phyloP scores from a whole-genome alignment of 2,329 filamentous ascomycete species.

The Trichoderma asperellum region DNA sequence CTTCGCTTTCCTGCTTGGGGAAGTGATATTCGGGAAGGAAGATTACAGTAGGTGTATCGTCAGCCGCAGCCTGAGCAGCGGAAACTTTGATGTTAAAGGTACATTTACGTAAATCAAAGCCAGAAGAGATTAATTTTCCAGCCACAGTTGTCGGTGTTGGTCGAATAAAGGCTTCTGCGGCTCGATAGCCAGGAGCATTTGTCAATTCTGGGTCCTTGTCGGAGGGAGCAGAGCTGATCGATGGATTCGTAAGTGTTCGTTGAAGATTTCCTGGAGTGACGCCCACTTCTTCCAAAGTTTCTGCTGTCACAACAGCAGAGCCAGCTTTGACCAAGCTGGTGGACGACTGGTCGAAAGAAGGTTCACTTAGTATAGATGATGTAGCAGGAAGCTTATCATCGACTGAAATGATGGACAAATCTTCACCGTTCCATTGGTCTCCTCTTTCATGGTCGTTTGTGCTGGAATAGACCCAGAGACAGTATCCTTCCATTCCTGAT shows the following conservation, averaged over 20 bases:
- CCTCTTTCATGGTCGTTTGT: constrained; percentile 87
- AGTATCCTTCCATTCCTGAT: constrained; percentile 80
- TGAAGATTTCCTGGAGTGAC: constrained; percentile 79
- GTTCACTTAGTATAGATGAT: constrained; percentile 53
- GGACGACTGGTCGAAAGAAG: constrained; percentile 50
- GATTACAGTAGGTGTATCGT: constrained; percentile 75
- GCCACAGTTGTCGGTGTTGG: constrained; percentile 78
- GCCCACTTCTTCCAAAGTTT: constrained; percentile 56
- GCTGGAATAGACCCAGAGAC: constrained; percentile 84
- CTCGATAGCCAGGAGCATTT: constrained; percentile 75
- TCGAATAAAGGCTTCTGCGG: constrained; percentile 89
- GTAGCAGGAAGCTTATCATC: constrained; percentile 72
- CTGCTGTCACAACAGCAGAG: constrained; percentile 38
- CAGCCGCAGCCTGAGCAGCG: constrained; percentile 60
- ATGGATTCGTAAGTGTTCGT: constrained; percentile 68
- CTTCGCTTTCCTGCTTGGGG: constrained; percentile 69
- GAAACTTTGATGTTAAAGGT: constrained; percentile 74
- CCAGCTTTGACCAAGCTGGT: constrained; percentile 43
- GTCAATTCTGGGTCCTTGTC: constrained; percentile 60
- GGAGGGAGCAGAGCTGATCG: constrained; percentile 63
- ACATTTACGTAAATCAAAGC: constrained; percentile 81
- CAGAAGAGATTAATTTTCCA: constrained; percentile 71
- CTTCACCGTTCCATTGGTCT: constrained; percentile 97
- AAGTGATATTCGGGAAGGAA: constrained; percentile 94
- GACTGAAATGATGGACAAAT: constrained; percentile 83